phyloP scores from a whole-genome alignment of 352 stramenopile genomes.

The Salisapilia sapeloensis region DNA sequence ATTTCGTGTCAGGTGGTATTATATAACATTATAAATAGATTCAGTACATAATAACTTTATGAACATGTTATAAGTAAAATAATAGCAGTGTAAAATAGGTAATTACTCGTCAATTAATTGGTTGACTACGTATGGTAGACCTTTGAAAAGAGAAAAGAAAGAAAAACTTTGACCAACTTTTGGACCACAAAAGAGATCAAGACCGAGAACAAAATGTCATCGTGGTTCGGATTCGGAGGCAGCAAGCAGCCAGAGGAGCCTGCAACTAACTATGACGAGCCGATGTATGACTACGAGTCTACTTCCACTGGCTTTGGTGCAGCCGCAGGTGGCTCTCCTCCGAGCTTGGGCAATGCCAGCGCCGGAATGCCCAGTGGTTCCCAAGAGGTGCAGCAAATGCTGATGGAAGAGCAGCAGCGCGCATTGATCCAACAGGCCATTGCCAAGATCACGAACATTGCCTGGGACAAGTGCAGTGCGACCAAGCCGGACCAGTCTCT shows the following conservation, averaged over 20 bases:
- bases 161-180: too few relatives aligned
- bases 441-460: constrained; percentile 79
- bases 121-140: too few relatives aligned
- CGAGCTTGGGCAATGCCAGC: constrained; percentile 6
- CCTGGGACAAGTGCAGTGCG: constrained; percentile 81
- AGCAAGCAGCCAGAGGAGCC: constrained; percentile 37
- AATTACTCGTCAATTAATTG: too few relatives aligned
- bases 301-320: constrained; percentile 16
- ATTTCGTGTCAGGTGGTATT: too few relatives aligned
- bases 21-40: too few relatives aligned
- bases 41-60: too few relatives aligned
- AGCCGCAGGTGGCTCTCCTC: constrained; percentile 10
- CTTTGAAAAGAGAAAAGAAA: too few relatives aligned
- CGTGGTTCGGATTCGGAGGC: constrained; percentile 71
- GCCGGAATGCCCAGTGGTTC: constrained; percentile 13
- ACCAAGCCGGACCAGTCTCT: constrained; percentile 72
- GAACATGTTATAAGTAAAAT: too few relatives aligned
- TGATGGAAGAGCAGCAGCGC: constrained; percentile 80
- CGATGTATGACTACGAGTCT: constrained; percentile 58
- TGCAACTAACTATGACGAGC: constrained; percentile 51
- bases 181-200: too few relatives aligned
- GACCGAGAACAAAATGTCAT: too few relatives aligned
- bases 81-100: too few relatives aligned
- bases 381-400: constrained; percentile 59
- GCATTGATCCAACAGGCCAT: constrained; percentile 77